Evolutionary conservation across 768 basidiomycete species (phyloP).

Genomic region (Lepiota venenata): DNA sequence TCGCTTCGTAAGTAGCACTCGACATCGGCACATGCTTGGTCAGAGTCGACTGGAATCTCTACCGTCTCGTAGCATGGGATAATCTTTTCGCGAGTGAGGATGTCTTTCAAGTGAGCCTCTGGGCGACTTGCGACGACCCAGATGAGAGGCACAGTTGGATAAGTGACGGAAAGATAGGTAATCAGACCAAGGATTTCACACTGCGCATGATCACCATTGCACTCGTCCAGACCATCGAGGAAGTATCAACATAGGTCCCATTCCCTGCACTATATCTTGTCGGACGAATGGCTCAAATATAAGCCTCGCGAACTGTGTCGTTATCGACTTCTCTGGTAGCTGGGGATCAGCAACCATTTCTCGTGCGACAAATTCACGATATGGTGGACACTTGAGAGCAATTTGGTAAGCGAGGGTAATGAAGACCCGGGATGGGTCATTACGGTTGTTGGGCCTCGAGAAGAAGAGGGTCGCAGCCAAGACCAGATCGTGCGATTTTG

Average conservation of each 20-base stretch:
- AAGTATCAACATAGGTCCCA: conserved; percentile 4
- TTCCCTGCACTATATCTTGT: no score
- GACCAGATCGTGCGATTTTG: neutral
- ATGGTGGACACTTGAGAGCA: conserved; percentile 6
- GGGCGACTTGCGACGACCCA: conserved; percentile 24
- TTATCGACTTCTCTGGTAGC: conserved; percentile 7
- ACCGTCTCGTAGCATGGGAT: no score
- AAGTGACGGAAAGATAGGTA: neutral
- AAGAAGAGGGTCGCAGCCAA: conserved; percentile 22
- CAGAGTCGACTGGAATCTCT: neutral
- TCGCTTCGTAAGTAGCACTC: no score
- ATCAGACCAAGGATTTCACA: conserved; percentile 13
- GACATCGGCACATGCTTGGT: neutral
- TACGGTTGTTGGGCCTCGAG: conserved; percentile 9
- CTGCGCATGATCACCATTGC: conserved; percentile 11
- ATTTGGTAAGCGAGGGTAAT: conserved; percentile 21
- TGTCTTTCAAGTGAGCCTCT: conserved; percentile 18
- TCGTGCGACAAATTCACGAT: conserved; percentile 4
- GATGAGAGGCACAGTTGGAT: conserved; percentile 12
- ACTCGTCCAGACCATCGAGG: conserved; percentile 25
- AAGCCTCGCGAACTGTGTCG: conserved; percentile 12
- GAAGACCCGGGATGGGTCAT: conserved; percentile 12
- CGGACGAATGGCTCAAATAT: conserved; percentile 11
- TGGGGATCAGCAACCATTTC: conserved; percentile 7
- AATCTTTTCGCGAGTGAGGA: conserved; percentile 4